These are phyloP conservation scores for Musa troglodytarum DNA, from an alignment of 176 grass and related monocot species.

Conservation along the genomic window DNA sequence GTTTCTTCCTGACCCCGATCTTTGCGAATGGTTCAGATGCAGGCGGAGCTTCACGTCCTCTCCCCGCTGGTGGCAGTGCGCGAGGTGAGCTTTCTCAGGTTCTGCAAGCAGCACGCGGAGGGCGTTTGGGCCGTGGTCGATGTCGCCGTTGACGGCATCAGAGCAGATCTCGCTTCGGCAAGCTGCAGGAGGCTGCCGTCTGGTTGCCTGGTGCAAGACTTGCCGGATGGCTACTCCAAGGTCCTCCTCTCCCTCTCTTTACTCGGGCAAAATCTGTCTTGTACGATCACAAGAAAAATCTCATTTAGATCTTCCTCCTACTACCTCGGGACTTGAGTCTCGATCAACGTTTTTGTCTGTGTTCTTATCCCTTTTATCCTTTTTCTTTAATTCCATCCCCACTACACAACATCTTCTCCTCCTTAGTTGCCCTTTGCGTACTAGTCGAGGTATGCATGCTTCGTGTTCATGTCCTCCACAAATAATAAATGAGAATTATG, in stretches of 20 bases:
- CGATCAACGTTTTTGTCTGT: background rate
- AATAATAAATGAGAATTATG: background rate
- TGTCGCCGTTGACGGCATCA: constrained; percentile 34
- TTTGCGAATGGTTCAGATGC: constrained; percentile 32
- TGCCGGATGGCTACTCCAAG: constrained; percentile 24
- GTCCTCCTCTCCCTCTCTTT: constrained; percentile 14
- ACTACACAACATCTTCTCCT: no score
- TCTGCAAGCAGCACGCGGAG: constrained; percentile 13
- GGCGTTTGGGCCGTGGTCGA: constrained; percentile 60
- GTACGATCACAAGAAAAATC: background rate
- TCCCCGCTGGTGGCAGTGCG: constrained; percentile 32
- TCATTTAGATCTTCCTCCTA: background rate
- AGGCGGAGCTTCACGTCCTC: constrained; percentile 41
- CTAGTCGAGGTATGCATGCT: no score
- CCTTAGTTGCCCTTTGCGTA: no score
- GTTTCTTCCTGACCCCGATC: no score
- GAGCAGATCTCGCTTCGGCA: constrained; percentile 13
- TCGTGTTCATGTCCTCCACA: background rate
- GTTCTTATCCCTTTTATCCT: no score
- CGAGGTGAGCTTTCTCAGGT: constrained; percentile 38
- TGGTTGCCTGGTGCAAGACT: constrained; percentile 13
- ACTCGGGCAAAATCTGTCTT: no score
- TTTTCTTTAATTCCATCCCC: no score
- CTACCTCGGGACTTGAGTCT: background rate
- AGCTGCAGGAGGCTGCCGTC: constrained; percentile 31